Conservation (phyloP, 257 asterid species). For the Knoxia roxburghii region DNA sequence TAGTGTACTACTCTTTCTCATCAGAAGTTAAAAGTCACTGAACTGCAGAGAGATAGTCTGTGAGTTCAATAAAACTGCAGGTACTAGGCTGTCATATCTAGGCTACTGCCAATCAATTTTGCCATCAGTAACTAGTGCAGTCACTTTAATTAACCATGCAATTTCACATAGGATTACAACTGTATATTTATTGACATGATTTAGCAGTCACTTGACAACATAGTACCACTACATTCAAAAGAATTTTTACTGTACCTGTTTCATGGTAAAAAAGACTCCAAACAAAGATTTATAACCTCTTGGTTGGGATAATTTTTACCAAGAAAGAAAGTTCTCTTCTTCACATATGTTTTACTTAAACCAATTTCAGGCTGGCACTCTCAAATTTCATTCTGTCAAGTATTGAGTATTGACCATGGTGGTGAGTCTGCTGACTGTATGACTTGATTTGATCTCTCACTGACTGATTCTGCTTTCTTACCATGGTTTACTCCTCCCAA, state of each 20-base stretch:
- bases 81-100: constrained; percentile 20
- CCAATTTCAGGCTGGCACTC: constrained; percentile 3
- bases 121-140: constrained; percentile 17
- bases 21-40: constrained; percentile 21
- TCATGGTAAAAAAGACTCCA: neutral
- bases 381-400: neutral
- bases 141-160: neutral
- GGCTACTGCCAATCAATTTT: constrained; percentile 21
- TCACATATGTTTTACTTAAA: too few relatives aligned
- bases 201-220: neutral
- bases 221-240: neutral
- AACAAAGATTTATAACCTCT: too few relatives aligned
- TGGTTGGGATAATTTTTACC: too few relatives aligned
- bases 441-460: constrained; percentile 46
- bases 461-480: constrained; percentile 4
- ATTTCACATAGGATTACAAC: too few relatives aligned
- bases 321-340: too few relatives aligned
- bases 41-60: constrained; percentile 9
- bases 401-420: constrained; percentile 23
- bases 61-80: constrained; percentile 12
- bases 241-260: neutral
- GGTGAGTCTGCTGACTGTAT: constrained; percentile 30
- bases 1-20: constrained; percentile 22
- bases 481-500: constrained; percentile 5
- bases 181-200: too few relatives aligned